Base-by-base conservation (phyloP, 2,329 filamentous ascomycete species). In the Penicillium fuscoglaucum region DNA sequence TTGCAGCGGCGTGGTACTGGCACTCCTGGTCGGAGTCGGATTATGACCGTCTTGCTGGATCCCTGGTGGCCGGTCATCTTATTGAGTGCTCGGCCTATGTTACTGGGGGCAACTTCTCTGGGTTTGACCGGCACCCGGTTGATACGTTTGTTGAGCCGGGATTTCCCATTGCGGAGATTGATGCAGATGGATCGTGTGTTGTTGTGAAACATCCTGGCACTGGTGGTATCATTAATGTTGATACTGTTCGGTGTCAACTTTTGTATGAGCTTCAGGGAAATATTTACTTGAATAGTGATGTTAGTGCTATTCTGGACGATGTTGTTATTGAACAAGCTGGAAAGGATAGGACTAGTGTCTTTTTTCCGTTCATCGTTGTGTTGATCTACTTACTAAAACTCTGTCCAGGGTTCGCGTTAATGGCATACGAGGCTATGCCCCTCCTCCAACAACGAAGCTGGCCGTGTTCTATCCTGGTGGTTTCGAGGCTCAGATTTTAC, bases 1-100 rank as follows among this genome's bases (percentile, higher is more conserved):
- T 86, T 57, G 84, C 80, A 0, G 82, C 82, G 0, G 83, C 83
- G 0, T 80, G 79, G 65, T 86, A 77, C 72, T 86, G 83, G 79
- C 78, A 86, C 53, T 71, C 74, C 1, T 87, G 83, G 84, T 59
- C 61, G 0, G 75, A 79, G 17, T 75, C 72, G 0, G 75, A 80
- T 26, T 83, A 79, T 21, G 78, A 85, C 58, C 64, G 73, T 19
- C 72, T 86, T 5, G 83, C 83, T 0, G 79, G 80, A 0, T 73
- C 81, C 0, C 66, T 85, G 0, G 68, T 85, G 4, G 81, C 81
- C 0, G 82, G 80, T 1, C 81, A 84, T 67, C 66, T 84, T 6
- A 83, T 84, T 41, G 83, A 85, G 63, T 84, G 82, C 62, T 78
- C 76, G 0, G 74, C 79, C 0, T 86, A 86, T 54, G 81, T 81